Percentiles rank a stretch among this genome's conserved stretches.
These are phyloP conservation scores for Sporobolomyces roseus DNA, from an alignment of 768 basidiomycete species.

Conservation along the genomic window DNA sequence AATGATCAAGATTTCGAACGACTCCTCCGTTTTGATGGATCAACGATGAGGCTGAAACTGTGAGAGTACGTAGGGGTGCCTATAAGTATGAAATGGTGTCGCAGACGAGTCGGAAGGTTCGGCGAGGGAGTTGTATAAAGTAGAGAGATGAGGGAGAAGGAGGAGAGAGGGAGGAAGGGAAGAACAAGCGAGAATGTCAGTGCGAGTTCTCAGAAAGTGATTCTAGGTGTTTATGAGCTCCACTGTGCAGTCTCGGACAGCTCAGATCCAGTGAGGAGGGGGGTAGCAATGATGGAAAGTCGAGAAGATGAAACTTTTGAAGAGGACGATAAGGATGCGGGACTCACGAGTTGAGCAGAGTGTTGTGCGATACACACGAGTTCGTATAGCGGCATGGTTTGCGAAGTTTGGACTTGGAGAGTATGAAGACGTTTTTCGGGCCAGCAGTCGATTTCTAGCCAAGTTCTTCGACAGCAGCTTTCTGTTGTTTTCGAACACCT, in stretches of 20 bases:
- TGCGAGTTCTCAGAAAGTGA: no score
- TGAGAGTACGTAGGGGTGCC: slow-evolving; percentile 71
- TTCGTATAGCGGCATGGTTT: slow-evolving; percentile 79
- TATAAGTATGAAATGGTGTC: slow-evolving; percentile 46
- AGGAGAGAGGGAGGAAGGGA: no score
- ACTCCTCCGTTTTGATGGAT: slow-evolving; percentile 73
- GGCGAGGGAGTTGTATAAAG: not conserved
- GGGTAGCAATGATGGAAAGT: not conserved
- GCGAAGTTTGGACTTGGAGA: no score
- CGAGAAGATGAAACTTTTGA: not conserved
- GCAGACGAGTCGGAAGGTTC: not conserved
- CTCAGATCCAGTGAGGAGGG: not conserved
- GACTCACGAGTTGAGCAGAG: slow-evolving; percentile 46
- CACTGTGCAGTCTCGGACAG: not conserved
- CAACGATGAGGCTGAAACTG: slow-evolving; percentile 65
- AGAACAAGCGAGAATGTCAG: no score
- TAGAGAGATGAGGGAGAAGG: no score
- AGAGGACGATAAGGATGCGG: not conserved
- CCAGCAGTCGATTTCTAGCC: no score
- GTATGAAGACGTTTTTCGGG: no score
- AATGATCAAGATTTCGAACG: slow-evolving; percentile 71
- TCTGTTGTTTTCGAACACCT: no score
- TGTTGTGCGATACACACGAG: slow-evolving; percentile 71
- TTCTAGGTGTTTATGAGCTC: not conserved
- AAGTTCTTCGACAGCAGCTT: no score